phyloP scores from a whole-genome alignment of 257 asterid species.

The Solanum virginianum region DNA sequence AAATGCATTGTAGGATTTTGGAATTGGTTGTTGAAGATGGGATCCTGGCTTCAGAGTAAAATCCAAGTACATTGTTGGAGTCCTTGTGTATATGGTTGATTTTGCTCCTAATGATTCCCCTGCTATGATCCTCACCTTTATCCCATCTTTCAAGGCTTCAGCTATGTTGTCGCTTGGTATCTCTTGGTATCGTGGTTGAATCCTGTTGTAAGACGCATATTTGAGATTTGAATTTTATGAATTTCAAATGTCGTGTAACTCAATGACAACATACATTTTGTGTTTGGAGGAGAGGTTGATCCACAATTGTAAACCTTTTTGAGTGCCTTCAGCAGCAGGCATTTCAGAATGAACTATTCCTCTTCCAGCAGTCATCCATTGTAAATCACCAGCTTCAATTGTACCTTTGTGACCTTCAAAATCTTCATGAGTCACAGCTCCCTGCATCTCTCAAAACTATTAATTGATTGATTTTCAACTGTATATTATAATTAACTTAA shows the following conservation, averaged over 20 bases:
- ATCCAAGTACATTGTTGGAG: constrained; percentile 87
- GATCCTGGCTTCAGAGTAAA: constrained; percentile 66
- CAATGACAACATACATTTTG: constrained; percentile 41
- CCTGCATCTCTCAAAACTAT: constrained; percentile 21
- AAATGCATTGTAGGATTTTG: constrained; percentile 62
- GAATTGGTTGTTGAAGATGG: constrained; percentile 46
- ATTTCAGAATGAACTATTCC: constrained; percentile 95
- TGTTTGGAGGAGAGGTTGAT: constrained; percentile 63
- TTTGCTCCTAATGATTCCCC: constrained; percentile 62
- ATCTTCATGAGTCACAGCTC: constrained; percentile 69
- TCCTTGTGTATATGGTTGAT: constrained; percentile 56
- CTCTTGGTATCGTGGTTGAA: constrained; percentile 86
- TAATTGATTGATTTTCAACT: neutral
- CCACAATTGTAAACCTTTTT: constrained; percentile 80
- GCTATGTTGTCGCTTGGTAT: constrained; percentile 40
- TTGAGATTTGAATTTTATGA: neutral
- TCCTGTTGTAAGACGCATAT: constrained; percentile 16
- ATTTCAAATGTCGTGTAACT: neutral
- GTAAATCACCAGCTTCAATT: constrained; percentile 73
- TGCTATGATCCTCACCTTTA: constrained; percentile 58
- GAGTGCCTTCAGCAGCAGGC: constrained; percentile 76
- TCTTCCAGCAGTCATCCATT: constrained; percentile 97
- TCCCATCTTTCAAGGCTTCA: constrained; percentile 55
- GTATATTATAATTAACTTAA: neutral
- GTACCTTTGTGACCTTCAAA: constrained; percentile 81